Percentiles rank a stretch among this genome's conserved stretches.
These are phyloP conservation scores for Erysimum cheiranthoides DNA, from an alignment of 345 rosid species.

Conservation along the genomic window DNA sequence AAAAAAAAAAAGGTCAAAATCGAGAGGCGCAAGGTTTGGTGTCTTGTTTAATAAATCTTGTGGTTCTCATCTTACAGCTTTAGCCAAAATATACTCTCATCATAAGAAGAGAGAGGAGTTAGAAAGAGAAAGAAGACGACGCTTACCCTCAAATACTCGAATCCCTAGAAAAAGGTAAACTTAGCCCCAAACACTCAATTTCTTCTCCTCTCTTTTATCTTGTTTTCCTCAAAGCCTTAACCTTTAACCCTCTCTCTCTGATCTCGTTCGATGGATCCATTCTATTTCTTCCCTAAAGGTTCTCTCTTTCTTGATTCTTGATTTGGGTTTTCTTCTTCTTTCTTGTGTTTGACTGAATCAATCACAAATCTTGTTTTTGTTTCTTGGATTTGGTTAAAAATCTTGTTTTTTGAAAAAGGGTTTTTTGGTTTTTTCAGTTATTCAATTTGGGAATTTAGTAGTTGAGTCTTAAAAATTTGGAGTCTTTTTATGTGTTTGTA, in stretches of 20 bases:
- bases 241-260: neutral
- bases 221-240: slow-evolving; percentile 31
- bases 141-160: neutral
- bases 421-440: neutral
- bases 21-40: slow-evolving; percentile 16
- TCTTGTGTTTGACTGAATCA: neutral
- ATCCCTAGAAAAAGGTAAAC: neutral
- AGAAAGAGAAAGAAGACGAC: slow-evolving; percentile 15
- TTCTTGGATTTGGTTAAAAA: neutral
- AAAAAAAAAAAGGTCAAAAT: neutral
- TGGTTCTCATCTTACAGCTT: slow-evolving; percentile 7
- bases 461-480: slow-evolving; percentile 8
- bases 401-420: neutral
- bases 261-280: slow-evolving; percentile 66
- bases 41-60: slow-evolving; percentile 13
- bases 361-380: neutral
- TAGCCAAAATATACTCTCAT: slow-evolving; percentile 7
- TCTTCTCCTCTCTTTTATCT: slow-evolving; percentile 5
- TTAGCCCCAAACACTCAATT: neutral
- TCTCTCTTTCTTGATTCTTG: slow-evolving; percentile 32
- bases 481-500: slow-evolving; percentile 13
- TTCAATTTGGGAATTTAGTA: slow-evolving; percentile 8
- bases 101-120: neutral
- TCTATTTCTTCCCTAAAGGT: slow-evolving; percentile 74
- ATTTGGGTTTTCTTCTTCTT: neutral